Conservation (phyloP, 2,329 filamentous ascomycete species). For the Coniochaeta ligniaria region DNA sequence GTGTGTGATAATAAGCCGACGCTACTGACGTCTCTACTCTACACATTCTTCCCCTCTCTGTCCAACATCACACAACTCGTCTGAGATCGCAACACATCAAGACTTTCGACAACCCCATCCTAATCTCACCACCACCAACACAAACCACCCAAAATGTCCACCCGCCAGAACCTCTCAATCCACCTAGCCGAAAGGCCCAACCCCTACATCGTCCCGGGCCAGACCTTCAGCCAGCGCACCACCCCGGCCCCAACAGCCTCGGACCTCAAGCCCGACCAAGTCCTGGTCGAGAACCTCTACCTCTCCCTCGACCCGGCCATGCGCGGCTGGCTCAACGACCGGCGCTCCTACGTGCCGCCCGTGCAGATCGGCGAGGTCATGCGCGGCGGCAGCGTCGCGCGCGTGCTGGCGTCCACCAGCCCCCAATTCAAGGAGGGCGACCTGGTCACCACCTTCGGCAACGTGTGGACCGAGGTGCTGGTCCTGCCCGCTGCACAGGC, state of each 20-base stretch:
- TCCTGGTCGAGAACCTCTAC: conserved; percentile 44
- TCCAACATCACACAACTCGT: neutral
- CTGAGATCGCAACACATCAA: neutral
- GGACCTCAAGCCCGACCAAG: conserved; percentile 42
- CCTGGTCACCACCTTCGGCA: conserved; percentile 36
- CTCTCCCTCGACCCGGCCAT: conserved; percentile 58
- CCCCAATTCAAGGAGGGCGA: conserved; percentile 38
- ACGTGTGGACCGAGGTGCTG: conserved; percentile 52
- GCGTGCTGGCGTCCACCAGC: conserved; percentile 41
- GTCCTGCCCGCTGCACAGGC: conserved; percentile 38
- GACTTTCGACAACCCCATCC: too few species aligned
- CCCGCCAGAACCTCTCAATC: conserved; percentile 28
- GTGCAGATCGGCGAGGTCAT: conserved; percentile 54
- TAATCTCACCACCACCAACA: too few species aligned
- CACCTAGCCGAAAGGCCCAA: conserved; percentile 58
- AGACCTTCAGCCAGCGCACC: conserved; percentile 53
- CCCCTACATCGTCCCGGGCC: conserved; percentile 52
- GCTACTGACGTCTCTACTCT: neutral
- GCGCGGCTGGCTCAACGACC: conserved; percentile 53
- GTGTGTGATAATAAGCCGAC: too few species aligned
- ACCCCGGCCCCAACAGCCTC: conserved; percentile 41
- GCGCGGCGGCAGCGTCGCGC: conserved; percentile 47
- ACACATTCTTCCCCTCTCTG: neutral
- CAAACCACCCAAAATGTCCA: conserved; percentile 6
- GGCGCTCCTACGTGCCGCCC: conserved; percentile 47